phyloP scores from a whole-genome alignment of 768 basidiomycete genomes.

The Rhizopogon sp. region DNA sequence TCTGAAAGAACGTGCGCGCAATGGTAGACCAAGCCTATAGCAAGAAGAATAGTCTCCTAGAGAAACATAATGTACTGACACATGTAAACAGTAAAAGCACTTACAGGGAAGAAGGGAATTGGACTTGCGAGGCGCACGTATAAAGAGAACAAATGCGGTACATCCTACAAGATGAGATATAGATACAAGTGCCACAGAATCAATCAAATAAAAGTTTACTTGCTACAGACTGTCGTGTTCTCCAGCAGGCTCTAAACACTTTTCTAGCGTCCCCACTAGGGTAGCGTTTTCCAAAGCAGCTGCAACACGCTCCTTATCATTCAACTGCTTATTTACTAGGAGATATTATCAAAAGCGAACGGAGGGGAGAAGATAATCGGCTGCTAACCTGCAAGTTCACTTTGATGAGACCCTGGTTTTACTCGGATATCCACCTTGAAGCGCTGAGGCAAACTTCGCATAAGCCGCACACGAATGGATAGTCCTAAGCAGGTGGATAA shows the following conservation, averaged over 20 bases:
- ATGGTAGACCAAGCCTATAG: neutral
- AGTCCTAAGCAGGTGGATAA: slow-evolving; percentile 51
- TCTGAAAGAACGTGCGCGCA: neutral
- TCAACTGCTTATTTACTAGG: slow-evolving; percentile 95
- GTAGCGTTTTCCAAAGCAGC: slow-evolving; percentile 92
- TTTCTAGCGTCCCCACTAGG: slow-evolving; percentile 83
- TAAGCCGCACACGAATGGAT: slow-evolving; percentile 89
- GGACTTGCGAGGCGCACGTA: neutral
- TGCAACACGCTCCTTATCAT: slow-evolving; percentile 97
- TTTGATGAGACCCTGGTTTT: slow-evolving; percentile 94
- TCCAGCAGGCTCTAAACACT: slow-evolving; percentile 48
- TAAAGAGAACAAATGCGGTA: neutral
- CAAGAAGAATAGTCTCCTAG: neutral
- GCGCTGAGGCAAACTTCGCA: slow-evolving; percentile 84
- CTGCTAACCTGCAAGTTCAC: slow-evolving; percentile 75
- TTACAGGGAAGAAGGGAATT: neutral
- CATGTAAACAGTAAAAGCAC: neutral
- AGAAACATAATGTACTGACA: neutral
- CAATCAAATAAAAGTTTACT: neutral
- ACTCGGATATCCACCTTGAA: slow-evolving; percentile 94
- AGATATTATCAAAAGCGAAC: neutral
- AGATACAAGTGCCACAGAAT: neutral
- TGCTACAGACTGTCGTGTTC: neutral
- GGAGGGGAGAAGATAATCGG: slow-evolving; percentile 1
- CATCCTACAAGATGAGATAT: slow-evolving; percentile 1